Conservation (phyloP, 495 filamentous ascomycete species). For the Filosporella fistucella region DNA sequence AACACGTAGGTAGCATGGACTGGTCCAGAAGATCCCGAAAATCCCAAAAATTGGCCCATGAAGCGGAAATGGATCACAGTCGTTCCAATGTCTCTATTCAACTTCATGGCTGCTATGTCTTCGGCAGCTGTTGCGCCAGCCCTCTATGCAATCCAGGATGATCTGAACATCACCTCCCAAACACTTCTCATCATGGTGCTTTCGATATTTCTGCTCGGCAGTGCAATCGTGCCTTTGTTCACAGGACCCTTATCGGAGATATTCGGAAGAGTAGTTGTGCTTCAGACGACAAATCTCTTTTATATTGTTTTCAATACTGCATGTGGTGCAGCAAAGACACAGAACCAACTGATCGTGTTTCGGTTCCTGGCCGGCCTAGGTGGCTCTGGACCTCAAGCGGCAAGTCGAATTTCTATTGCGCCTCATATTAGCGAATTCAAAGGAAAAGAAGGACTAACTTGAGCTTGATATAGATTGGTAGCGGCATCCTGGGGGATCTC, state of each 20-base stretch:
- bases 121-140: constrained; percentile 33
- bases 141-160: constrained; percentile 47
- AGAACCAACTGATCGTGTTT: constrained; percentile 38
- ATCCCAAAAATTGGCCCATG: constrained; percentile 37
- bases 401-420: too few relatives aligned
- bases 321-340: constrained; percentile 37
- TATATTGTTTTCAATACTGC: constrained; percentile 46
- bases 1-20: constrained; percentile 63
- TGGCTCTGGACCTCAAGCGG: constrained; percentile 34
- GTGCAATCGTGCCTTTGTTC: constrained; percentile 71
- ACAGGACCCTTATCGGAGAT: constrained; percentile 75
- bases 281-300: constrained; percentile 45
- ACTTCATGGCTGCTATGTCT: constrained; percentile 46
- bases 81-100: constrained; percentile 47
- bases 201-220: constrained; percentile 72
- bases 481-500: constrained; percentile 69
- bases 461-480: too few relatives aligned
- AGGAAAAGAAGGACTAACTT: too few relatives aligned
- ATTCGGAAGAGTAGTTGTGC: constrained; percentile 62
- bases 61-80: constrained; percentile 37
- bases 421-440: constrained; percentile 74
- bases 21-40: constrained; percentile 33
- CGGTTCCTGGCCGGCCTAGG: constrained; percentile 36
- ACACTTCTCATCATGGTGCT: constrained; percentile 56
- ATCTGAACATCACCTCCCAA: constrained; percentile 47